Base-by-base conservation (phyloP, 768 basidiomycete species). In the Mycena metata region DNA sequence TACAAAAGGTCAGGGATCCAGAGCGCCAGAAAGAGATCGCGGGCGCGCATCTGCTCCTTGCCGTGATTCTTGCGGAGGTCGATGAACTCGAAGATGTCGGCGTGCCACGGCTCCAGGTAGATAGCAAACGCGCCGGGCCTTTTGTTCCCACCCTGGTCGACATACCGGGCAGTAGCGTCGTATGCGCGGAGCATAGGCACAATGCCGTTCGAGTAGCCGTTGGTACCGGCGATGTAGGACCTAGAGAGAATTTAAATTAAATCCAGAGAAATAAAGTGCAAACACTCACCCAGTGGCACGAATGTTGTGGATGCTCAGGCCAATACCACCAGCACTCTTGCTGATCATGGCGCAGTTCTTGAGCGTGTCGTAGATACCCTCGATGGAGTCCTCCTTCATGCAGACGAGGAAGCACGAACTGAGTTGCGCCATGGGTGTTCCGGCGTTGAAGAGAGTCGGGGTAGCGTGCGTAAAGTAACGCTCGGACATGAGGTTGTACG, bases 291-390 rank as follows among this genome's bases (percentile, higher is more conserved):
- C 95, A 49, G 94, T 98, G 15, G 97, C 96, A 60, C 98, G 92
- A 73, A 99, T 98, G 79, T 92, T 93, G 83, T 98, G 96, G 70
- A 99, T 98, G 80, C 86, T 95, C 69, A 99, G 82, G 58, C 98
- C 98, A 77, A 99, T 98, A 60, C 98, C 98, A 74, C 98, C 98
- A 26, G 98, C 98, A 7, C 96, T 98, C 85, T 99, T 99, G 77
- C 96, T 97, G 79, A 99, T 99, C 93, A 98, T 94, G 5, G 98
- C 98, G 76, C 98, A 99, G 69, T 89, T 94, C 86, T 98, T 99
- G 73, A 99, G 85, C 0, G 98, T 99, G 74, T 99, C 97, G 79
- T 99, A 99, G 81, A 99, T 99, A 21, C 98, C 98, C 73, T 99
- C 98, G 66, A 99, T 99, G 5, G 95, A 97, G 79, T 99, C 98